Evolutionary conservation across 768 basidiomycete species (phyloP).

Genomic region (Rhodotorula graminis): DNA sequence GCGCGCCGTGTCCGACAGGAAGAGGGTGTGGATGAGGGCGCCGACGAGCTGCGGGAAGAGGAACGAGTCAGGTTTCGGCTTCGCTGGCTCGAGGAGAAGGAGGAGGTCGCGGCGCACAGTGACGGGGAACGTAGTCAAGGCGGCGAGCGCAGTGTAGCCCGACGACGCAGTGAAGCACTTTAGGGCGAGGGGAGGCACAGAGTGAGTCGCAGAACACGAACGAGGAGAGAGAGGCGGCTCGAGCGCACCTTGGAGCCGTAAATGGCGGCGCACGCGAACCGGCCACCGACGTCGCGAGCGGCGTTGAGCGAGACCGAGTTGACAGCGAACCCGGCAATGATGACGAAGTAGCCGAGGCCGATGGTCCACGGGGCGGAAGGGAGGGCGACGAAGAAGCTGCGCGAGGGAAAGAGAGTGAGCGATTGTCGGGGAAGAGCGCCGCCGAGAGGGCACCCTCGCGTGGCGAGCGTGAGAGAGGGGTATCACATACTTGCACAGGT

Average conservation of each 20-base stretch:
- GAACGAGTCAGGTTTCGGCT: not conserved
- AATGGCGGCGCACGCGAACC: slow-evolving; percentile 15
- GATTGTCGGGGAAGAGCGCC: too few relatives aligned
- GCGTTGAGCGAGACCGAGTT: slow-evolving; percentile 33
- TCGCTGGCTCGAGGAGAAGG: not conserved
- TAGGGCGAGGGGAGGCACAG: not conserved
- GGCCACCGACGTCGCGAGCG: slow-evolving; percentile 33
- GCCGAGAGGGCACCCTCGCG: too few relatives aligned
- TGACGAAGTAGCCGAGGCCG: slow-evolving; percentile 29
- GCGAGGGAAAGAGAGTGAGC: too few relatives aligned
- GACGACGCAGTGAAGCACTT: slow-evolving; percentile 24
- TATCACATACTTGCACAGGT: slow-evolving; percentile 10
- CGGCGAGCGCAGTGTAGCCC: slow-evolving; percentile 31
- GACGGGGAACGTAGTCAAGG: slow-evolving; percentile 28
- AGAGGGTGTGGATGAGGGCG: slow-evolving; percentile 28
- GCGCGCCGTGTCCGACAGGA: slow-evolving; percentile 20
- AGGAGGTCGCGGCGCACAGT: not conserved
- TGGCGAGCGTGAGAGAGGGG: too few relatives aligned
- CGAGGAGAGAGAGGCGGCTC: not conserved
- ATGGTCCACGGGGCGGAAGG: slow-evolving; percentile 35
- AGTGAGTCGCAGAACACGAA: not conserved
- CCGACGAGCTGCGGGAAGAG: slow-evolving; percentile 8
- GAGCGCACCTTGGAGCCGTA: slow-evolving; percentile 10
- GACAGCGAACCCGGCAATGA: slow-evolving; percentile 32
- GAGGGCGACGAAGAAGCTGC: slow-evolving; percentile 33